Base-by-base conservation (phyloP, 208 protist genomes). In the Acanthamoeba triangularis region DNA sequence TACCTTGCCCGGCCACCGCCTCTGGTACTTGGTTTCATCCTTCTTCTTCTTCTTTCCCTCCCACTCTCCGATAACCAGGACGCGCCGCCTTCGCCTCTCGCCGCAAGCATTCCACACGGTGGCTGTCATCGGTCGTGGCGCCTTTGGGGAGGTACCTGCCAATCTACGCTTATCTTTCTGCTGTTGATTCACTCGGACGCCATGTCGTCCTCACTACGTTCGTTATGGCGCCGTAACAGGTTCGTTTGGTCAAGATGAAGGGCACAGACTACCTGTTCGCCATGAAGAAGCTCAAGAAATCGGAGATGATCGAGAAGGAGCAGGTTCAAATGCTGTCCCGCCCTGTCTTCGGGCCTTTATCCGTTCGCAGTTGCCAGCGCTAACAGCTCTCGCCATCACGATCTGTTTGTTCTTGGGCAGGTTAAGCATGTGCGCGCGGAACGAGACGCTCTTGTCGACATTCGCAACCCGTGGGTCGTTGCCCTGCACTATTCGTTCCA, bases 251-350 rank as follows among this genome's bases (percentile, higher is more conserved):
- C 13, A 96, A 96, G 80, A 97, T 98, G 91, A 98, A 98, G 41
- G 97, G 98, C 23, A 97, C 98, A 1, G 90, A 97, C 23, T 72
- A 98, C 59, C 44, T 99, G 2, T 99, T 98, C 90, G 99, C 99
- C 18, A 98, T 99, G 96, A 99, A 99, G 94, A 97, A 97, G 90
- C 93, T 99, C 16, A 96, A 96, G 4, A 99, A 99, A 88, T 95
- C 95, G 37, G 93, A 98, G 63, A 99, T 99, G 97, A 56, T 99
- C 49, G 95, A 99, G 56, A 96, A 98, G 44, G 96, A 98, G 20
- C 98, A 99, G 95, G 97, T 98, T 49, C 72, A n/a, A 88, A 37
- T 84, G 23, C 25, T 30, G 16, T 2, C 56, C 11, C 6, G 10
- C 67, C 14, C 3, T 23, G 0, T 25, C 90, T 84, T 13, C 23